Base-by-base conservation (phyloP, 495 filamentous ascomycete genomes). In the Aspergillus bridgeri region DNA sequence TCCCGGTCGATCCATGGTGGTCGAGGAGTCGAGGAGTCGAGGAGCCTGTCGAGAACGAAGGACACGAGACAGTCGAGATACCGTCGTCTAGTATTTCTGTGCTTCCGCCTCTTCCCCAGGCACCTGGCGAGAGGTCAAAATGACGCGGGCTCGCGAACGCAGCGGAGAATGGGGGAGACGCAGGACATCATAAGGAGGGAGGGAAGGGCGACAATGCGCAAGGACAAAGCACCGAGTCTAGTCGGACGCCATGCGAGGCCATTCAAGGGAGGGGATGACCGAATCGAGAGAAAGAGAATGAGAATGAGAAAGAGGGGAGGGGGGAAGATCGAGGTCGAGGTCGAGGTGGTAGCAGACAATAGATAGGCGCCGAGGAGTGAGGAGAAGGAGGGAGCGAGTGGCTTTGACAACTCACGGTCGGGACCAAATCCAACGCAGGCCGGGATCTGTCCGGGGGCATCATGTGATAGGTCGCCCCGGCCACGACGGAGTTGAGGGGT, bases 101-200 rank as follows among this genome's bases (percentile, higher is more conserved):
- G 33, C 33, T 38, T 38, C 5, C 33, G 17, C 33, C 33, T 11
- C 7, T 4, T 38, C 3, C 17, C 9, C 11, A 38, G 11, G 13
- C 6, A 15, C 9, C 9, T 2, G 13, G 33, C 33, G 33, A 38
- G 33, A 38, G 42, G 27, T 58, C 33, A 60, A 42, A 60, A 59
- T 62, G 62, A 63, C 70, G 71, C 71, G 73, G 64, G 53, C 60
- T 73, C 73, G 70, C 72, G 68, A 65, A 51, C 54, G 58, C 61
- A 58, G 62, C 62, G 61, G 57, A 59, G 60, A 61, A 58, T 62
- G 62, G 58, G 62, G 62, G 65, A 65, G 60, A 61, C 61, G 66
- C 65, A 62, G 66, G 64, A 61, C 73, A 76, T 76, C 66, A 71
- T 75, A 73, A 68, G 66, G 59, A 59, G 44, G 54, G 64, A 53